These are phyloP conservation scores for Ceratobasidium sp. DNA, from an alignment of 1,284 basidiomycete genomes.

Conservation along the genomic window DNA sequence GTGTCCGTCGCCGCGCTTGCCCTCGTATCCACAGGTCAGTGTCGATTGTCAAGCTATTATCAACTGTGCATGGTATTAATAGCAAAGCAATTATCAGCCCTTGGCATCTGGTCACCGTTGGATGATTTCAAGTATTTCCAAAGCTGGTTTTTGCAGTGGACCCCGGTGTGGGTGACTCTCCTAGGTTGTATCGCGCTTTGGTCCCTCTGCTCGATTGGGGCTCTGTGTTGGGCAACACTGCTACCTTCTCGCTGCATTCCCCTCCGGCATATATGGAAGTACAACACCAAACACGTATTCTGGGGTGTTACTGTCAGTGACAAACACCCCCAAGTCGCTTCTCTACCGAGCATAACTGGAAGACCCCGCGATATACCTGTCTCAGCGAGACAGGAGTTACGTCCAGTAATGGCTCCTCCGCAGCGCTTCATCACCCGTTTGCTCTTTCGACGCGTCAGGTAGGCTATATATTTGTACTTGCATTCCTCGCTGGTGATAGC, in stretches of 20 bases:
- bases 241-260: not conserved
- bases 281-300: not conserved
- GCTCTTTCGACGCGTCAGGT: not conserved
- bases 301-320: no score
- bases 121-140: not conserved
- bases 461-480: not conserved
- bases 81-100: not conserved
- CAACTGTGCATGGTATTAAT: not conserved
- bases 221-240: not conserved
- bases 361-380: not conserved
- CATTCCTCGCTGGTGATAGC: no score
- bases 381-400: not conserved
- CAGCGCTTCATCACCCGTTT: not conserved
- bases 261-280: not conserved
- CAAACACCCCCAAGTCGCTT: not conserved
- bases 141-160: not conserved
- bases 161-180: not conserved
- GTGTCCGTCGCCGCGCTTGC: not conserved
- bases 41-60: not conserved
- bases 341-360: not conserved
- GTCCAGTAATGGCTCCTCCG: no score
- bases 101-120: not conserved
- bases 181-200: not conserved
- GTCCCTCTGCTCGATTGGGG: not conserved
- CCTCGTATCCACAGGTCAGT: slow-evolving; percentile 5